Evolutionary conservation across 192 early-diverging fungal species (phyloP).

Genomic region (Entomortierella chlamydospora): DNA sequence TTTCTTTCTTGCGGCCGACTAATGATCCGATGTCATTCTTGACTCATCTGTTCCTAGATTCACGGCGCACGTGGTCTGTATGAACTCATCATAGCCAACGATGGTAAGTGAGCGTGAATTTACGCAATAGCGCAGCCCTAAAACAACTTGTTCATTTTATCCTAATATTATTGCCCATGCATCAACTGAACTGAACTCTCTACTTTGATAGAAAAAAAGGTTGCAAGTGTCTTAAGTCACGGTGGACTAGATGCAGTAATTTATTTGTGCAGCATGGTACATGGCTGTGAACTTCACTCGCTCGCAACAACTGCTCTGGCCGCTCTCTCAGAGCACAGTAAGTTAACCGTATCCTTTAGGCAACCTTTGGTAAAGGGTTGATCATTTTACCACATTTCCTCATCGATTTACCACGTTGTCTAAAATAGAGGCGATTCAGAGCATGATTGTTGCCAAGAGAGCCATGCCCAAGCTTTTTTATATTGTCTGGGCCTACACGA

Average conservation of each 20-base stretch:
- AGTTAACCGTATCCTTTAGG: not conserved
- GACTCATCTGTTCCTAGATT: conserved; percentile 29
- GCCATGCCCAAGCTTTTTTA: conserved; percentile 59
- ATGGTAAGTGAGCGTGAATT: conserved; percentile 49
- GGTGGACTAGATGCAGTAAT: conserved; percentile 68
- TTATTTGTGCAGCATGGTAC: conserved; percentile 57
- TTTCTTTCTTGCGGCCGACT: too few relatives aligned
- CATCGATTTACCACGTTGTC: not conserved
- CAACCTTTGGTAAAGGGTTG: not conserved
- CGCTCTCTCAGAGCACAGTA: conserved; percentile 64
- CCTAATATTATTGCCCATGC: too few relatives aligned
- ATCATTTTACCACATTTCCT: not conserved
- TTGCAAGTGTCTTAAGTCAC: conserved; percentile 57
- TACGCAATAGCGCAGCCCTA: not conserved
- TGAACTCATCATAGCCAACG: conserved; percentile 62
- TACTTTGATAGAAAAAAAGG: conserved; percentile 53
- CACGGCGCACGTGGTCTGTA: conserved; percentile 60
- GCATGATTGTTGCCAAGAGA: conserved; percentile 62
- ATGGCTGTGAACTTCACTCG: conserved; percentile 58
- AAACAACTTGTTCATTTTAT: too few relatives aligned
- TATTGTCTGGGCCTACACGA: conserved; percentile 35
- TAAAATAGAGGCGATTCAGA: conserved; percentile 58
- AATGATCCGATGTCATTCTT: too few relatives aligned
- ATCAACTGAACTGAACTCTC: not conserved
- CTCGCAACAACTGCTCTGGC: conserved; percentile 60